phyloP scores from a whole-genome alignment of 116 monocot species.

The Phalaenopsis hybrid region DNA sequence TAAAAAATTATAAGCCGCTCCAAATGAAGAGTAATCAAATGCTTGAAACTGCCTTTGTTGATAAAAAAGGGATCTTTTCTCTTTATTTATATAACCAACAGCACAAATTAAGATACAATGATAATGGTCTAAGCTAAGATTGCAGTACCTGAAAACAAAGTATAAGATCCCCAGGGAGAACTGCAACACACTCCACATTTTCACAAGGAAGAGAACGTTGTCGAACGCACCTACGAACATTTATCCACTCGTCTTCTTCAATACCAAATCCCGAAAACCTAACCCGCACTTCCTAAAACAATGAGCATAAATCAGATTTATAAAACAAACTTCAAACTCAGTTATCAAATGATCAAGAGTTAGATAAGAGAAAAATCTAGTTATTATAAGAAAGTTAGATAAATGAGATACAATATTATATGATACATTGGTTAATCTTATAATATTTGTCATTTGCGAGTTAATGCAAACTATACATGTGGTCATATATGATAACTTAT shows the following conservation, averaged over 20 bases:
- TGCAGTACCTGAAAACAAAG: conserved; percentile 85
- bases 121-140: neutral
- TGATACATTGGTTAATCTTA: too few relatives aligned
- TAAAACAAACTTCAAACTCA: neutral
- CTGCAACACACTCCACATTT: conserved; percentile 71
- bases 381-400: too few relatives aligned
- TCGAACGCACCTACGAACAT: conserved; percentile 70
- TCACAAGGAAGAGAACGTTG: conserved; percentile 95
- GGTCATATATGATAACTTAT: too few relatives aligned
- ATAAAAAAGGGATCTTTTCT: neutral
- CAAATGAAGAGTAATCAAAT: too few relatives aligned
- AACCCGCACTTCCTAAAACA: conserved; percentile 76
- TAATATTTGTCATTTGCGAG: too few relatives aligned
- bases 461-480: too few relatives aligned
- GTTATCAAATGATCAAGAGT: neutral
- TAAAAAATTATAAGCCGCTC: too few relatives aligned
- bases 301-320: conserved; percentile 1
- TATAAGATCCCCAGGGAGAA: conserved; percentile 83
- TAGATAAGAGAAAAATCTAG: too few relatives aligned
- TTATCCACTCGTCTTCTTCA: conserved; percentile 96
- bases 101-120: neutral
- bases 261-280: conserved; percentile 79
- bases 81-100: neutral
- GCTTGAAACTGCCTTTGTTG: too few relatives aligned
- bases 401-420: too few relatives aligned